A percentile compares a stretch with the other conserved stretches of the same genome.
Evolutionary conservation across 192 early-diverging fungal species (phyloP).

Genomic region (Coemansia sp.): DNA sequence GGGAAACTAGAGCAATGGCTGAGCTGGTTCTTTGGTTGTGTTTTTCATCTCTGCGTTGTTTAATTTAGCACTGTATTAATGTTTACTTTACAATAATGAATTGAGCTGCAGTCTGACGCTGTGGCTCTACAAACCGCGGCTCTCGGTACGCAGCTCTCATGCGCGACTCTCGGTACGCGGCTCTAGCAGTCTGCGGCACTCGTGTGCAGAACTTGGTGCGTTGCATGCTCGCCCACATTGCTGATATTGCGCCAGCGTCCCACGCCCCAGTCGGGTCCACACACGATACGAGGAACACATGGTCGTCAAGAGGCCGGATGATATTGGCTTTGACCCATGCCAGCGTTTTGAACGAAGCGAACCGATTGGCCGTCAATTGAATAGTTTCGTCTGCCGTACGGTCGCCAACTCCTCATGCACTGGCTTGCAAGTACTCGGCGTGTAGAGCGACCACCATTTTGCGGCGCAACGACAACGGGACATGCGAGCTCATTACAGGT

Average conservation of each 20-base stretch:
- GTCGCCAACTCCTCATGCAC: background rate
- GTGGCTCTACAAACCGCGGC: too few species aligned
- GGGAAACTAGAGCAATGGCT: too few species aligned
- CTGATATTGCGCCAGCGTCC: background rate
- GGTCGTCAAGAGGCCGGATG: slow-evolving; percentile 31
- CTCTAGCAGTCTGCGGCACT: too few species aligned
- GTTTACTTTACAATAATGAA: too few species aligned
- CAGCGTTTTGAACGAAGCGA: slow-evolving; percentile 35
- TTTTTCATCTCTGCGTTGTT: too few species aligned
- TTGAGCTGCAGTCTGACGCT: too few species aligned
- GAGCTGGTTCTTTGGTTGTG: too few species aligned
- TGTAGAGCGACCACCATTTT: slow-evolving; percentile 51
- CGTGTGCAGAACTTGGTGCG: too few species aligned
- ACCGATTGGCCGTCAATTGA: slow-evolving; percentile 13
- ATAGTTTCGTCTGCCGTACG: background rate
- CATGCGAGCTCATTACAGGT: slow-evolving; percentile 8
- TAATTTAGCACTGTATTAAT: too few species aligned
- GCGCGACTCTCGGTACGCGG: too few species aligned
- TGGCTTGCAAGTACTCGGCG: slow-evolving; percentile 18
- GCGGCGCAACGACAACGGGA: slow-evolving; percentile 48
- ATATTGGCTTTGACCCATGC: slow-evolving; percentile 51
- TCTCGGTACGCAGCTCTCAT: too few species aligned
- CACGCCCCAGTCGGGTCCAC: slow-evolving; percentile 12
- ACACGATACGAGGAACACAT: slow-evolving; percentile 38
- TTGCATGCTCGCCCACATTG: slow-evolving; percentile 41